A percentile compares a stretch with the other conserved stretches of the same genome.
These are phyloP conservation scores for Cylindrotheca fusiformis DNA, from an alignment of 108 stramenopile genomes.

Conservation along the genomic window DNA sequence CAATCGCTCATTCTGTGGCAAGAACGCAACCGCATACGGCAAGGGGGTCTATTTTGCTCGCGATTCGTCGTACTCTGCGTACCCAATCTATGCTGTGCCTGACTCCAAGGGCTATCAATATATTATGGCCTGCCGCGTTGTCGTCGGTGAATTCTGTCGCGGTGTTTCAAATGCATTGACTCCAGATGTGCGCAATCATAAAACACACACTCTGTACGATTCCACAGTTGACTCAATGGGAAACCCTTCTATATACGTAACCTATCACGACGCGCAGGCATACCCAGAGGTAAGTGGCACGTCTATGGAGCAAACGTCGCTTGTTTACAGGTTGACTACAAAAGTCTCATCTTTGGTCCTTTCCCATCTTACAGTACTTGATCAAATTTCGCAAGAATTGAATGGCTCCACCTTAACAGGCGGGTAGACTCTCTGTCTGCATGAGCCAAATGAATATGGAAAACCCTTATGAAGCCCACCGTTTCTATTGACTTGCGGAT, in stretches of 20 bases:
- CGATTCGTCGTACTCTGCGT: conserved; percentile 9
- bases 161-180: conserved; percentile 6
- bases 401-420: too few relatives aligned
- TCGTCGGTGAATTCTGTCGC: conserved; percentile 15
- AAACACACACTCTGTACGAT: conserved; percentile 11
- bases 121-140: conserved; percentile 14
- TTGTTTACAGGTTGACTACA: too few relatives aligned
- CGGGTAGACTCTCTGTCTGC: too few relatives aligned
- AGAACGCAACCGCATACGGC: conserved; percentile 13
- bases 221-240: conserved; percentile 8
- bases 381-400: background rate
- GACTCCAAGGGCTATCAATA: conserved; percentile 1
- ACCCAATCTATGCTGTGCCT: background rate
- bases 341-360: background rate
- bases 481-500: too few relatives aligned
- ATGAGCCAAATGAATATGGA: too few relatives aligned
- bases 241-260: conserved; percentile 14
- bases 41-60: conserved; percentile 22
- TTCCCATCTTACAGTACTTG: background rate
- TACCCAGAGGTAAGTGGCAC: too few relatives aligned
- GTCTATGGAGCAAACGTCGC: too few relatives aligned
- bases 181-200: conserved; percentile 4
- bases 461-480: too few relatives aligned
- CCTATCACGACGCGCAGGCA: conserved; percentile 21
- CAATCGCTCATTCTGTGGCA: conserved; percentile 19